Evolutionary conservation across 2,329 filamentous ascomycete species (phyloP), one percentile per base, ranked within the genome.

Genomic region (Malbranchea cinnamomea): DNA sequence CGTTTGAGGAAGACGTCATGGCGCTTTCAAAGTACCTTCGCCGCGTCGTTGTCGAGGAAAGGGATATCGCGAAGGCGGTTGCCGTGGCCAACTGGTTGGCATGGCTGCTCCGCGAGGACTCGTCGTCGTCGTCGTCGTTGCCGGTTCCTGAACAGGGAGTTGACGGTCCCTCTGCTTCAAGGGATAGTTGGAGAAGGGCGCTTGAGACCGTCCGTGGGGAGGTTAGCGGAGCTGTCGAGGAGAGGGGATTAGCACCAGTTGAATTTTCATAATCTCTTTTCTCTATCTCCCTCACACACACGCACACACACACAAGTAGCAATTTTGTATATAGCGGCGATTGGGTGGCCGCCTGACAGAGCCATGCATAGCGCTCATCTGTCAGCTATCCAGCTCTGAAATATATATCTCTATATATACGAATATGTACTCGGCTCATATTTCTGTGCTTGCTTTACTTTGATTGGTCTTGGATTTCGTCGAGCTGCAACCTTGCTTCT

Each of bases 1-100:
- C 89, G 2, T 84, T 89, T 52, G 56, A 57, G 0, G 73, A 79
- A 34, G 89, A 98, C 52, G 75, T 87, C 0, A 66, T 65, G 23
- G 74, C 85, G 21, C 62, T 95, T 36, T 70, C 67, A 31, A 68
- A 62, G 46, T 95, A 92, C 51, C 52, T 95, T 17, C 60, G 50
- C 4, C 67, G 67, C 15, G 81, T 95, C 0, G 66, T 93, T 0
- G 37, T 57, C 1, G 75, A 87, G 34, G 89, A 95, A 52, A 63
- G 67, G 34, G 76, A 94, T 48, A 64, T 89, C 55, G 67, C 67
- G 4, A 93, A 92, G 53, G 80, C 71, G 1, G 65, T 71, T 2
- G 68, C 68, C 8, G 54, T 89, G 11, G 67, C 78, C 8, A 71
- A 64, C 40, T 92, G 82, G 81, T 36, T 63, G 35, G 41, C 46